phyloP scores from a whole-genome alignment of 2,329 filamentous ascomycete species.

The Aspergillus costaricaensis region DNA sequence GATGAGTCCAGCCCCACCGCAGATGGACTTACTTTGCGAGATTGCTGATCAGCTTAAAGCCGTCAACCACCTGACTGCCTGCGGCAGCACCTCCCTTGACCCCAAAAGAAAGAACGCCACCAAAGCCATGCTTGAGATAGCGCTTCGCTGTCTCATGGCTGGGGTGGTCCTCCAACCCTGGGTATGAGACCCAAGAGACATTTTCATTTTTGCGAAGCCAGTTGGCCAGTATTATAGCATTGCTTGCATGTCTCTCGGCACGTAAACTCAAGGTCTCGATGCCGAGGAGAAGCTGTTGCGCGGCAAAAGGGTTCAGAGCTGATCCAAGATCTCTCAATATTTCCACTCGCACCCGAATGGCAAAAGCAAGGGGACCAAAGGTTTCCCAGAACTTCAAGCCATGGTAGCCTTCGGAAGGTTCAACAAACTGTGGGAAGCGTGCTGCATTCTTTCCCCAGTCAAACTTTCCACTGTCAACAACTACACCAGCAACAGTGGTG shows the following conservation, averaged over 20 bases:
- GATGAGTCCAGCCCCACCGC: background rate
- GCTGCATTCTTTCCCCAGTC: conserved; percentile 84
- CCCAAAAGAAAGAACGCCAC: conserved; percentile 89
- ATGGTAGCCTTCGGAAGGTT: conserved; percentile 84
- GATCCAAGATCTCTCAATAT: conserved; percentile 84
- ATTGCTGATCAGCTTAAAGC: conserved; percentile 93
- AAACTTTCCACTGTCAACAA: conserved; percentile 88
- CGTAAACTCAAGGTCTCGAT: conserved; percentile 87
- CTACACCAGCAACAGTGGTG: conserved; percentile 83
- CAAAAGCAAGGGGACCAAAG: conserved; percentile 81
- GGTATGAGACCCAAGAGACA: conserved; percentile 93
- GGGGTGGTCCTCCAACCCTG: conserved; percentile 78
- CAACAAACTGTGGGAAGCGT: conserved; percentile 89
- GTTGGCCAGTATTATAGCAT: conserved; percentile 74
- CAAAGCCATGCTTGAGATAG: conserved; percentile 81
- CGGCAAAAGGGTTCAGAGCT: conserved; percentile 82
- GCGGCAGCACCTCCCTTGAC: conserved; percentile 85
- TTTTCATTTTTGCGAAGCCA: conserved; percentile 82
- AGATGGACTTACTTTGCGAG: conserved; percentile 69
- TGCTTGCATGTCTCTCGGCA: conserved; percentile 81
- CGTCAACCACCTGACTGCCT: conserved; percentile 85
- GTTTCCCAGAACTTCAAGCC: conserved; percentile 93
- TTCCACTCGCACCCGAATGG: conserved; percentile 84
- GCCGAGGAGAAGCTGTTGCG: conserved; percentile 87
- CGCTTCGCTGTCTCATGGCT: conserved; percentile 80